Percentiles rank a stretch among this genome's conserved stretches.
Conservation (phyloP, 2,329 filamentous ascomycete species). For the Zasmidium angulare region DNA sequence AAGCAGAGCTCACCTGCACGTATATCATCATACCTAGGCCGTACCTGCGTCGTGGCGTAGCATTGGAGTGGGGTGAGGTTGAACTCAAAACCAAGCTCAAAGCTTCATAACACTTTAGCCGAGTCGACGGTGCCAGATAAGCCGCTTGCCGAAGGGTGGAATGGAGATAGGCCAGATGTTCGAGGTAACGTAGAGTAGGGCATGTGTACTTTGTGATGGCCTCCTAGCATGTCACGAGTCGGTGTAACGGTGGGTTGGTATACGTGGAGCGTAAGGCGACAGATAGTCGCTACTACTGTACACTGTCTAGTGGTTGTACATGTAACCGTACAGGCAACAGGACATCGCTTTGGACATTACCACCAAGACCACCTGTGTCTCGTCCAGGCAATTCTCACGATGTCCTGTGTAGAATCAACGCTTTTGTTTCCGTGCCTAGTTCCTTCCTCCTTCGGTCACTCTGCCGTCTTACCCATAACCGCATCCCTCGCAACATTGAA, state of each 20-base stretch:
- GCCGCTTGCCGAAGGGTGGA: background rate
- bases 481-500: slow-evolving; percentile 66
- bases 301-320: background rate
- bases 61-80: slow-evolving; percentile 9
- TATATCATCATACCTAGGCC: slow-evolving; percentile 6
- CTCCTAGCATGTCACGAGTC: background rate
- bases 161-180: slow-evolving; percentile 1
- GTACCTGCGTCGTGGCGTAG: slow-evolving; percentile 14
- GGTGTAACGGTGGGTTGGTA: background rate
- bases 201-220: background rate
- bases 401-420: no score
- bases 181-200: background rate
- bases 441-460: background rate
- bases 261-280: background rate
- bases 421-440: no score
- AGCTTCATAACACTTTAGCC: background rate
- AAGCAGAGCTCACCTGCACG: slow-evolving; percentile 2
- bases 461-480: slow-evolving; percentile 32
- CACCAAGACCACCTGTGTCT: background rate
- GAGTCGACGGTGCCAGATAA: background rate
- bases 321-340: background rate
- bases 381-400: background rate
- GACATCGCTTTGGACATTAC: background rate
- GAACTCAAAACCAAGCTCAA: slow-evolving; percentile 1
- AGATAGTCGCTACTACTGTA: no score